Conservation (phyloP, 306 rosid genomes). For the Senna siamea region DNA sequence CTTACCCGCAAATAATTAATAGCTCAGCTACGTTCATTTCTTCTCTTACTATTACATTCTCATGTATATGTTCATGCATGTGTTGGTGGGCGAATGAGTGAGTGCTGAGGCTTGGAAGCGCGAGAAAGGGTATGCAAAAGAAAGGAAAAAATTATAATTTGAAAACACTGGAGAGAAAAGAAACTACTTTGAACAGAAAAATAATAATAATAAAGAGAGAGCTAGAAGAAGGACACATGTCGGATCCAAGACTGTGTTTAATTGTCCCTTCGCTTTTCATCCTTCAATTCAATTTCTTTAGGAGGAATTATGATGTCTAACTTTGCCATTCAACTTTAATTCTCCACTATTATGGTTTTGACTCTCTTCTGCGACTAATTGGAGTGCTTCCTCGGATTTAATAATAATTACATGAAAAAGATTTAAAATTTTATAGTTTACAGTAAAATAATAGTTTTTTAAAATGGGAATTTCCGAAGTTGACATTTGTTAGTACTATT, state of each 20-base stretch:
- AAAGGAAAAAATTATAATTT: constrained; percentile 12
- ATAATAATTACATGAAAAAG: neutral
- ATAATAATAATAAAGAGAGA: constrained; percentile 11
- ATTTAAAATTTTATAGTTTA: neutral
- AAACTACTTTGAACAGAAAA: too few relatives aligned
- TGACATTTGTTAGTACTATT: neutral
- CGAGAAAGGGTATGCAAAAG: constrained; percentile 39
- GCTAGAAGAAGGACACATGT: constrained; percentile 60
- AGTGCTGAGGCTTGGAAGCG: constrained; percentile 40
- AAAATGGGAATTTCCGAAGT: neutral
- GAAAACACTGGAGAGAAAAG: too few relatives aligned
- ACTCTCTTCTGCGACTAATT: neutral
- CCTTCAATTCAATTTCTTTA: constrained; percentile 45
- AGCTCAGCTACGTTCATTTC: constrained; percentile 32
- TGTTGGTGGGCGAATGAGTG: constrained; percentile 36
- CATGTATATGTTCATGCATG: neutral
- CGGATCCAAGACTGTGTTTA: constrained; percentile 31
- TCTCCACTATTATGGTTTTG: neutral
- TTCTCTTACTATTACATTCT: neutral
- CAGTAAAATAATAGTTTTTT: neutral
- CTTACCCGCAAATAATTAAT: constrained; percentile 31
- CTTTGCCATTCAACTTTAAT: neutral
- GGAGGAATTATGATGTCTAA: neutral
- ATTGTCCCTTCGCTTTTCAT: constrained; percentile 32
- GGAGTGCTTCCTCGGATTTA: neutral